Evolutionary conservation across 495 filamentous ascomycete species (phyloP).

Genomic region (Darksidea phi): DNA sequence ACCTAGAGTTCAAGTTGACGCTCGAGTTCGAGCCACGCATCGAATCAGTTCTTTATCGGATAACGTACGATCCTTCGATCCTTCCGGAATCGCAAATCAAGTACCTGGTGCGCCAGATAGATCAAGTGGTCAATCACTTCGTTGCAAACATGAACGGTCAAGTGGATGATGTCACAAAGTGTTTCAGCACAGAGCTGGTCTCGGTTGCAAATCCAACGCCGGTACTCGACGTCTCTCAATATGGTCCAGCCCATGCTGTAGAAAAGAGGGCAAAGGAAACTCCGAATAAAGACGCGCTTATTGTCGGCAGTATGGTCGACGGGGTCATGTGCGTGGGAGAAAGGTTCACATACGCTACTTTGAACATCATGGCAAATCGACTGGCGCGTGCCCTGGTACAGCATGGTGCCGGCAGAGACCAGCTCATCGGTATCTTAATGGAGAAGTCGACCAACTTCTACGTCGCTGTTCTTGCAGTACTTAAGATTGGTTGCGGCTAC

Average conservation of each 20-base stretch:
- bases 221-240: slow-evolving; percentile 1
- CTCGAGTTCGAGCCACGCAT: slow-evolving; percentile 65
- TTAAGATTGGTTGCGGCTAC: slow-evolving; percentile 73
- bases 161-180: slow-evolving; percentile 40
- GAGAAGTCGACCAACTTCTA: slow-evolving; percentile 69
- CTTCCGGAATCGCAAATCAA: slow-evolving; percentile 52
- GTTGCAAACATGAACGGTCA: slow-evolving; percentile 43
- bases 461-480: slow-evolving; percentile 64
- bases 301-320: slow-evolving; percentile 54
- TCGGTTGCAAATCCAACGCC: slow-evolving; percentile 57
- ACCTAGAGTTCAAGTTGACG: slow-evolving; percentile 69
- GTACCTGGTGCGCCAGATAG: slow-evolving; percentile 58
- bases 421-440: slow-evolving; percentile 66
- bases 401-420: slow-evolving; percentile 48
- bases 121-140: slow-evolving; percentile 51
- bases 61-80: slow-evolving; percentile 53
- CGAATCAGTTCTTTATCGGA: slow-evolving; percentile 46
- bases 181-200: slow-evolving; percentile 47
- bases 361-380: slow-evolving; percentile 62
- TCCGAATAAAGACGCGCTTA: slow-evolving; percentile 58
- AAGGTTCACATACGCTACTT: slow-evolving; percentile 58
- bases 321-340: slow-evolving; percentile 38
- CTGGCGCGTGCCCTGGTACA: slow-evolving; percentile 60
- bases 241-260: slow-evolving; percentile 52
- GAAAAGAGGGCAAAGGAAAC: slow-evolving; percentile 51